Conservation (phyloP, 768 basidiomycete genomes). For the Cyclocybe cylindracea region DNA sequence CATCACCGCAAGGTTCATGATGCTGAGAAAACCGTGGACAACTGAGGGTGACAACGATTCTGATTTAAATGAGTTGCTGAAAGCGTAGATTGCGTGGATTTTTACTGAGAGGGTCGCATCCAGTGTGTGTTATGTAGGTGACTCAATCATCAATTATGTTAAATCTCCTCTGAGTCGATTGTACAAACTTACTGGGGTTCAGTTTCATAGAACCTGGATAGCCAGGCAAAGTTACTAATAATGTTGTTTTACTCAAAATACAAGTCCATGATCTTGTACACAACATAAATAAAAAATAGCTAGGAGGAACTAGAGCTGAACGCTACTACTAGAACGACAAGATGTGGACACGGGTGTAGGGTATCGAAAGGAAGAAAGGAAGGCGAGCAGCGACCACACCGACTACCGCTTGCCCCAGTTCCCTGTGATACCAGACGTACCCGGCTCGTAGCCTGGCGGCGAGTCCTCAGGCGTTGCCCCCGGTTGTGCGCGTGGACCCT, state of each 20-base stretch:
- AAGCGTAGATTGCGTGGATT: no score
- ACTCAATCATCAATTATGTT: no score
- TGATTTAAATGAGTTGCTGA: no score
- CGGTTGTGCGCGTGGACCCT: conserved; percentile 41
- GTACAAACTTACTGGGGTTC: no score
- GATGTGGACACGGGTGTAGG: no score
- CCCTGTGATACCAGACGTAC: conserved; percentile 45
- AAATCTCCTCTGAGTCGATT: no score
- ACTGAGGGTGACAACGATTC: background rate
- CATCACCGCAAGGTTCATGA: conserved; percentile 7
- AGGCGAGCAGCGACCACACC: background rate
- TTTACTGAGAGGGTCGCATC: no score
- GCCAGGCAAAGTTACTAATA: background rate
- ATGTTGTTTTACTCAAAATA: conserved; percentile 8
- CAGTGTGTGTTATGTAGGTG: no score
- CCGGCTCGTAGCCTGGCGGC: conserved; percentile 69
- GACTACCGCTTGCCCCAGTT: conserved; percentile 52
- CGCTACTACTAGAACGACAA: no score
- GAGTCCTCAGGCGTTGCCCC: conserved; percentile 46
- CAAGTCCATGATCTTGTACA: conserved; percentile 21
- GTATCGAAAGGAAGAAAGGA: background rate
- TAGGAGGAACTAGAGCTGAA: background rate
- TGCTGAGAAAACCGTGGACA: background rate
- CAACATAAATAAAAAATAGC: conserved; percentile 13
- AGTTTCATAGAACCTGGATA: no score